Conservation (phyloP, 495 filamentous ascomycete species). For the Podospora bellae-mahoneyi region DNA sequence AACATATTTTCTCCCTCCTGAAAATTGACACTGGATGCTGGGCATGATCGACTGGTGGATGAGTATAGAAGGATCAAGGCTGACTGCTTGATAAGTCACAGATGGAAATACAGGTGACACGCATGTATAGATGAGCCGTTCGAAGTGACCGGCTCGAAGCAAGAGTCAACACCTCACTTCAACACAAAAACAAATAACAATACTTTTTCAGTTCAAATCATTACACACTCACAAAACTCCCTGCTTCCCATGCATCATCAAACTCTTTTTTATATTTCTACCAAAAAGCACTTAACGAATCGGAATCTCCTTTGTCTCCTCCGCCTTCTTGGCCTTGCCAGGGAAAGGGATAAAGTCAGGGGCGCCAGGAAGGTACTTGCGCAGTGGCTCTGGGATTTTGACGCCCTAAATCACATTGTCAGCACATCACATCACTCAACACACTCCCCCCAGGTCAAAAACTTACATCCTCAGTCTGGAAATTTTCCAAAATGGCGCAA, state of each 20-base stretch:
- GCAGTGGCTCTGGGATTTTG: slow-evolving; percentile 77
- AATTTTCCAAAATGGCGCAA: slow-evolving; percentile 95
- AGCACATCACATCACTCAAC: background rate
- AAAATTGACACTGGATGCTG: too few species aligned
- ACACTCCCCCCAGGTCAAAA: too few species aligned
- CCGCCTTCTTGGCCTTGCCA: slow-evolving; percentile 32
- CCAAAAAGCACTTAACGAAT: slow-evolving; percentile 19
- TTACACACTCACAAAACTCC: background rate
- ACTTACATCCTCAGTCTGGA: slow-evolving; percentile 79
- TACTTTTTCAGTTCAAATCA: background rate
- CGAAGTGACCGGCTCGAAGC: too few species aligned
- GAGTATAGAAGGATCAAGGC: too few species aligned
- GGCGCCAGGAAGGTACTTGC: slow-evolving; percentile 83
- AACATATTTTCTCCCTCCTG: too few species aligned
- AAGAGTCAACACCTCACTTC: too few species aligned
- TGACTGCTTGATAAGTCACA: too few species aligned
- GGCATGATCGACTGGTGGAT: too few species aligned
- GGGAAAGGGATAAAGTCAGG: slow-evolving; percentile 84
- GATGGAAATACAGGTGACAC: too few species aligned
- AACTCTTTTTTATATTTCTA: background rate
- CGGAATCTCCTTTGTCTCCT: slow-evolving; percentile 38
- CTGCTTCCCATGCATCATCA: background rate
- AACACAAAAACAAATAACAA: too few species aligned
- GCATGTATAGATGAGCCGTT: too few species aligned
- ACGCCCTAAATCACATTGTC: slow-evolving; percentile 56